Evolutionary conservation across 139 green algal genomes (phyloP).

Genomic region (Edaphochlamys debaryana): DNA sequence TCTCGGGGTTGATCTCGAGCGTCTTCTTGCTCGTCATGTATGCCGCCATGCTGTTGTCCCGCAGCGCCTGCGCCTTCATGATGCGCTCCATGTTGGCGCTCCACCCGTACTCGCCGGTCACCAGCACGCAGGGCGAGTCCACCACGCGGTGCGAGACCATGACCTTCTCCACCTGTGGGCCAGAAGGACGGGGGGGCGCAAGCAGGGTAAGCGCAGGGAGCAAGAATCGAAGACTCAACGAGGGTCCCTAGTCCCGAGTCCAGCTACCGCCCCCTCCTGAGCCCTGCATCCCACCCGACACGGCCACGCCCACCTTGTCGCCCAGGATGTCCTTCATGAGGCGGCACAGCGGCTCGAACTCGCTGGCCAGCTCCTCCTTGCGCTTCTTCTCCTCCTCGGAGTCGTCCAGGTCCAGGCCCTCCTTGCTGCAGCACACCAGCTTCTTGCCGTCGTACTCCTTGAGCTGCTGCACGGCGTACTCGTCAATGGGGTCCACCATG

Average conservation of each 20-base stretch:
- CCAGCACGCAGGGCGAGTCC: constrained; percentile 97
- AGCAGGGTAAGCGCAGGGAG: too few species aligned
- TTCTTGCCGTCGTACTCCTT: constrained; percentile 97
- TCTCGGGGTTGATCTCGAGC: constrained; percentile 99
- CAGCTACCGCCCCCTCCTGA: too few species aligned
- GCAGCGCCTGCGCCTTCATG: constrained; percentile 99
- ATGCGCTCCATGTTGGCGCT: constrained; percentile 99
- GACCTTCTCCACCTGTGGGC: constrained; percentile 89
- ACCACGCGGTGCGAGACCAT: constrained; percentile 98
- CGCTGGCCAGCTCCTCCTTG: constrained; percentile 82
- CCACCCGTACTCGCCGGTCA: constrained; percentile 99
- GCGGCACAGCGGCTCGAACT: constrained; percentile 94
- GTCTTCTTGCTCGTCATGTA: constrained; percentile 99
- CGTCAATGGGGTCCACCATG: constrained; percentile 99
- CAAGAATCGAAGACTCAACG: too few species aligned
- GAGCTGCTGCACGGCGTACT: constrained; percentile 99
- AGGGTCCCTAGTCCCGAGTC: too few species aligned
- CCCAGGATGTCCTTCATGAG: constrained; percentile 92
- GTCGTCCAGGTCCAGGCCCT: constrained; percentile 89
- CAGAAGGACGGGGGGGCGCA: too few species aligned
- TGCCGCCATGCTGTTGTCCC: constrained; percentile 93
- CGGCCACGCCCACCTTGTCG: too few species aligned
- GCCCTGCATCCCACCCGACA: too few species aligned
- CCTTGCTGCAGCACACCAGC: constrained; percentile 98
- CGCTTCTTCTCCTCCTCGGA: constrained; percentile 95